Evolutionary conservation across 2,329 filamentous ascomycete species (phyloP), one percentile per base, ranked within the genome.

Genomic region (Neonectria punicea): DNA sequence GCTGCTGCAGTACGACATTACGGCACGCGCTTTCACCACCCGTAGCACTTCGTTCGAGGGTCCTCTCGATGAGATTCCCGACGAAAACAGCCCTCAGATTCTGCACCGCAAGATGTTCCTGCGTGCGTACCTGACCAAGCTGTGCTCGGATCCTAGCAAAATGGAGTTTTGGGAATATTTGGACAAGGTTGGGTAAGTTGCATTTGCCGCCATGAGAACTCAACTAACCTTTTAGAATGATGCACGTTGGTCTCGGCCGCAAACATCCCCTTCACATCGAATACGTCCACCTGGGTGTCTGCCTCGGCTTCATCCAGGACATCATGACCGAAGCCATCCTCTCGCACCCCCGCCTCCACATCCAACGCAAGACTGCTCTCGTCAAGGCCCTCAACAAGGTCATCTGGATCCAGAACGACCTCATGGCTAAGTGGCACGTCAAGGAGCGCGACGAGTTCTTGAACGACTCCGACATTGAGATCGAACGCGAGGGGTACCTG

Each of bases 381-480:
- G 85, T 94, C 51, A 92, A 91, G 76, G 92, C 93, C 1, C 83
- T 95, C 22, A 89, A 89, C 67, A 95, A 96, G 78, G 89, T 95
- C 28, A 90, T 95, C 69, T 95, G 92, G 92, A 94, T 95, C 70
- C 93, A 95, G 79, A 95, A 95, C 75, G 92, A 95, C 77, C 84
- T 95, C 32, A 92, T 95, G 77, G 91, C 92, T n/a, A 92, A 91
- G 77, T 94, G 92, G 90, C 92, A 93, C 73, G 87, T 92, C 39
- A 84, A 86, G 36, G 90, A 92, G 69, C 89, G 90, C 54, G 86
- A 89, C 39, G 91, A 93, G 77, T 88, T 82, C 68, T 77, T 79
- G 1, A 80, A 80, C 16, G 80, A 82, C 13, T 82, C 83, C 59
- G 82, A 83, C 51, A 80, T 84, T 14, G 79, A 84, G 28, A 76